Base-by-base conservation (phyloP, 352 stramenopile species). In the Halophytophthora batemanensis region DNA sequence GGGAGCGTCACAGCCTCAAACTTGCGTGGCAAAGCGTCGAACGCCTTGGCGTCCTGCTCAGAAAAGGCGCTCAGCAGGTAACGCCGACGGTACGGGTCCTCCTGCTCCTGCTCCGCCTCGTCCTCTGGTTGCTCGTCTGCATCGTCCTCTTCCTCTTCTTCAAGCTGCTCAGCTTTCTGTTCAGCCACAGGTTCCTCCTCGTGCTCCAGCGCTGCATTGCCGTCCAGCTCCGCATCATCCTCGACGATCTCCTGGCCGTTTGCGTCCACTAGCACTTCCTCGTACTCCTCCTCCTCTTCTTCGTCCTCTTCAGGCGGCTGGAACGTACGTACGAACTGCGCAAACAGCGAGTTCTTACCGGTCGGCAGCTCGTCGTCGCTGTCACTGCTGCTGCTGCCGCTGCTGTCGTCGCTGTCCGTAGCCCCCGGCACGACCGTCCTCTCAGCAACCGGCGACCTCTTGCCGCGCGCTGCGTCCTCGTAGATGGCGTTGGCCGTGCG, bases 311-410 rank as follows among this genome's bases (percentile, higher is more conserved):
- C 57, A 15, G 63, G 45, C 1, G 59, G 62, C 25, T 82, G 77
- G 45, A 90, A 90, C 21, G 71, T 73, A 37, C 71, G 73, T 29
- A 92, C 75, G 64, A 92, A 92, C 59, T 82, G 57, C 22, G 81
- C 64, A 69, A 92, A 92, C n/a, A 89, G 43, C 29, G 74, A 76
- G 6, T 37, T 62, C 29, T 40, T 31, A 8, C 25, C 25, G 25
- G 4, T 8, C 25, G 4, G 25, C 25, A 31, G 25, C 25, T 31
- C 25, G 25, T 8, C 25, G 25, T 31, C 25, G 25, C 25, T 54
- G 33, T 22, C 52, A 15, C 35, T 52, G 6, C 21, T 22, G 12
- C n/a, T 33, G 13, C 55, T 12, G 35, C 21, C 42, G 19, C 64
- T 50, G 3, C 60, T 44, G 1, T 47, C 41, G 12, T 64, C 50